Percentiles rank a stretch among this genome's conserved stretches.
Conservation (phyloP, 2,329 filamentous ascomycete genomes). For the Ceratocystis lukuohia region DNA sequence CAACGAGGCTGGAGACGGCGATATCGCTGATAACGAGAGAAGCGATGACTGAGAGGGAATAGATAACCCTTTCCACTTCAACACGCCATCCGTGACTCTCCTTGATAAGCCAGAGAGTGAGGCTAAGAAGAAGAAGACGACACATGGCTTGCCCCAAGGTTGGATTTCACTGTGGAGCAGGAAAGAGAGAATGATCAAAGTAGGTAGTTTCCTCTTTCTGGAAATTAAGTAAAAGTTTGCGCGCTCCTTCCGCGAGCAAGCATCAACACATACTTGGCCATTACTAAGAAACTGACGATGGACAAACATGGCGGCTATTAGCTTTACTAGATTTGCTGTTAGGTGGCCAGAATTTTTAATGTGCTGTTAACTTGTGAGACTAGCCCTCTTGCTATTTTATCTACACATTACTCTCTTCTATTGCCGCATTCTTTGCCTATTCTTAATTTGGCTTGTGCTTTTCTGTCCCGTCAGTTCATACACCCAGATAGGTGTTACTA, state of each 20-base stretch:
- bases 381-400: neutral
- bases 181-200: neutral
- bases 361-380: neutral
- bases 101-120: neutral
- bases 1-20: constrained; percentile 18
- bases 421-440: neutral
- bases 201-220: neutral
- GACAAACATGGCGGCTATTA: neutral
- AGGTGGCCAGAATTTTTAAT: neutral
- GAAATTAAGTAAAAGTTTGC: neutral
- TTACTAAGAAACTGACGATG: neutral
- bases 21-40: neutral
- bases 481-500: neutral
- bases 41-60: neutral
- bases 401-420: neutral
- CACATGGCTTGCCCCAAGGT: neutral
- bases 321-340: neutral
- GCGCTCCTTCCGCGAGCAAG: neutral
- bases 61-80: neutral
- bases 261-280: neutral
- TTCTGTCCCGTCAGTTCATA: neutral
- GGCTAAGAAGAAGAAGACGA: neutral
- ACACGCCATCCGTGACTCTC: no score
- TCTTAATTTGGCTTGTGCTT: neutral
- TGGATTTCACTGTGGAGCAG: neutral